Conservation (phyloP, 2,329 filamentous ascomycete genomes). For the Aspergillus brasiliensis region DNA sequence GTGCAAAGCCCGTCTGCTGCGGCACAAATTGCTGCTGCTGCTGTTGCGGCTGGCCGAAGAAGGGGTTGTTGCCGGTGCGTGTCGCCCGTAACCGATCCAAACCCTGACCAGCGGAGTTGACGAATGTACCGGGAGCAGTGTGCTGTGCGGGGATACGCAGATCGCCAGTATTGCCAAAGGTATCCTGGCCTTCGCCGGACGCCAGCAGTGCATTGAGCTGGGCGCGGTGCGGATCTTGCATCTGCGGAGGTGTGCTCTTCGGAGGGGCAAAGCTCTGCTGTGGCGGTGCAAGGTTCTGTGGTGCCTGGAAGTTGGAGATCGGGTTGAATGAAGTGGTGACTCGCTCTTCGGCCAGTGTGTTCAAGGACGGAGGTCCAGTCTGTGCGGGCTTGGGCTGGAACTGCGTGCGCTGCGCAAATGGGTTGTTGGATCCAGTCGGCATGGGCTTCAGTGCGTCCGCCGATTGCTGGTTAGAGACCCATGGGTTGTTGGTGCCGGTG, state of each 20-base stretch:
- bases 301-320: constrained; percentile 51
- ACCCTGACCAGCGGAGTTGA: constrained; percentile 91
- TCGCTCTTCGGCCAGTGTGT: constrained; percentile 80
- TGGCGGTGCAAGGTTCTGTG: constrained; percentile 31
- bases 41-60: constrained; percentile 66
- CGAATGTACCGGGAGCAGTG: constrained; percentile 91
- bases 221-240: constrained; percentile 61
- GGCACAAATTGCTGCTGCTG: constrained; percentile 56
- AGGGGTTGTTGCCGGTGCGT: constrained; percentile 83
- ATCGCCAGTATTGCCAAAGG: constrained; percentile 95
- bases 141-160: constrained; percentile 94
- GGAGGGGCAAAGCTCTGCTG: constrained; percentile 28
- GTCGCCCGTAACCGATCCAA: constrained; percentile 68
- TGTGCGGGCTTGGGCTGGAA: constrained; percentile 56
- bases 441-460: constrained; percentile 71
- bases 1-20: constrained; percentile 48
- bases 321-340: constrained; percentile 66
- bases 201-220: constrained; percentile 85
- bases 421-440: constrained; percentile 95
- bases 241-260: constrained; percentile 35
- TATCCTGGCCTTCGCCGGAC: constrained; percentile 90
- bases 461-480: constrained; percentile 68
- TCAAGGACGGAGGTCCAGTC: constrained; percentile 68
- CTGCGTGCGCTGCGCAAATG: constrained; percentile 73
- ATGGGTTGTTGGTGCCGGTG: constrained; percentile 91